Conservation (phyloP, 345 rosid genomes). For the Populus ilicifolia region DNA sequence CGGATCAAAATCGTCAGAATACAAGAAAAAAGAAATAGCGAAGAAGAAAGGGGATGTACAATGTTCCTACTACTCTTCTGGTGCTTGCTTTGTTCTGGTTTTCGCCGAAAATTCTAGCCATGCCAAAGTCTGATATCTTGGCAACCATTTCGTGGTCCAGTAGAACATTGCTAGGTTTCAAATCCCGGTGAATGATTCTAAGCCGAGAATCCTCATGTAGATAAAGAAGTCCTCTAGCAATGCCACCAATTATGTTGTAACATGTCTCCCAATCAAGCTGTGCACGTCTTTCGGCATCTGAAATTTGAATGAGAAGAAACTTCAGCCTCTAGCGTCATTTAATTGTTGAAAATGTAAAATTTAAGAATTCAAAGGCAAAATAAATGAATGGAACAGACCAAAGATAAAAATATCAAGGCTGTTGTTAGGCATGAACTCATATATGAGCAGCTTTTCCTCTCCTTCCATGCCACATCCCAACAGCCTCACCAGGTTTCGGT, state of each 20-base stretch:
- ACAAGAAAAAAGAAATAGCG: neutral
- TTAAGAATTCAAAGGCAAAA: neutral
- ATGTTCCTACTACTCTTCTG: slow-evolving; percentile 26
- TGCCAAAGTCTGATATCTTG: slow-evolving; percentile 50
- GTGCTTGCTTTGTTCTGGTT: slow-evolving; percentile 27
- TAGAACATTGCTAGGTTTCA: slow-evolving; percentile 42
- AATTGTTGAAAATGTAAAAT: neutral
- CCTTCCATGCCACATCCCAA: slow-evolving; percentile 11
- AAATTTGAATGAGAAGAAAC: neutral
- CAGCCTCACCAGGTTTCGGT: slow-evolving; percentile 18
- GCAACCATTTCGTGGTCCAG: slow-evolving; percentile 39
- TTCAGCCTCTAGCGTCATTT: neutral
- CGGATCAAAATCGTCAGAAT: too few relatives aligned
- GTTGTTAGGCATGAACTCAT: slow-evolving; percentile 15
- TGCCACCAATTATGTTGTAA: slow-evolving; percentile 32
- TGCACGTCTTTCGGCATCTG: slow-evolving; percentile 4
- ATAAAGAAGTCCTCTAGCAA: slow-evolving; percentile 43
- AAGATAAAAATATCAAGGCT: slow-evolving; percentile 14
- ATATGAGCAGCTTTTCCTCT: slow-evolving; percentile 15
- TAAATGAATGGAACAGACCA: neutral
- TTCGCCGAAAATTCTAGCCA: slow-evolving; percentile 33
- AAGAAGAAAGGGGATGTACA: slow-evolving; percentile 8
- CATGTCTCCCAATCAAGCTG: slow-evolving; percentile 11
- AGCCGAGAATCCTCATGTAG: slow-evolving; percentile 50
- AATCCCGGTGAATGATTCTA: slow-evolving; percentile 43